These are phyloP conservation scores for Aspergillus bridgeri DNA, from an alignment of 495 filamentous ascomycete genomes.

Conservation along the genomic window DNA sequence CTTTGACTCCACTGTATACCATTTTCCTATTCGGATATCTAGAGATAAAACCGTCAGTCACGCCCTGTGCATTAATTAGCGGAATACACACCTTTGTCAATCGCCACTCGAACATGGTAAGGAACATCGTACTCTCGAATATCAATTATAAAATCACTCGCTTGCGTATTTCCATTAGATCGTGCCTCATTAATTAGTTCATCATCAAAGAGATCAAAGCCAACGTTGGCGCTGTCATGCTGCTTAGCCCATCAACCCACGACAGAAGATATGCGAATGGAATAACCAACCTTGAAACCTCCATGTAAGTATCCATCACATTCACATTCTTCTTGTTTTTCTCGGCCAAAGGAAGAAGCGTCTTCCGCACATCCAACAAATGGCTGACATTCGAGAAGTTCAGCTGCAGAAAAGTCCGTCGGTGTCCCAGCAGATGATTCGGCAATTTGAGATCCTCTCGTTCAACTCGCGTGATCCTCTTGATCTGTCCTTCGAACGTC, in stretches of 20 bases:
- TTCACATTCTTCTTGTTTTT: constrained; percentile 93
- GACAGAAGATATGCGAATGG: not conserved
- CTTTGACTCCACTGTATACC: constrained; percentile 94
- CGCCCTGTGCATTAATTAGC: not conserved
- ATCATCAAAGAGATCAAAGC: constrained; percentile 96
- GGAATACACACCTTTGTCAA: constrained; percentile 71
- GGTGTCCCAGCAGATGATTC: constrained; percentile 91
- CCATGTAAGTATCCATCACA: constrained; percentile 97
- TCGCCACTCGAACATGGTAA: constrained; percentile 97
- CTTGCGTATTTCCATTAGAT: constrained; percentile 77
- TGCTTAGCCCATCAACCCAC: constrained; percentile 23
- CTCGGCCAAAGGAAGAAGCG: constrained; percentile 86
- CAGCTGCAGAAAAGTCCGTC: constrained; percentile 79
- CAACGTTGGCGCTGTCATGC: constrained; percentile 65
- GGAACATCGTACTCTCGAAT: constrained; percentile 99
- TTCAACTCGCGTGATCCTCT: constrained; percentile 69
- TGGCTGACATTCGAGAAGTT: constrained; percentile 84
- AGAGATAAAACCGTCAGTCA: constrained; percentile 14
- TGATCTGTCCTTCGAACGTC: constrained; percentile 80
- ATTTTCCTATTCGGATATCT: constrained; percentile 95
- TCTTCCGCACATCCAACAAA: constrained; percentile 74
- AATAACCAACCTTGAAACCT: constrained; percentile 75
- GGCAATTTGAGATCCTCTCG: constrained; percentile 96
- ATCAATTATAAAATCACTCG: constrained; percentile 97
- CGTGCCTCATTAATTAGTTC: constrained; percentile 80